These are phyloP conservation scores for Fragaria iinumae DNA, from an alignment of 306 rosid genomes.

Conservation along the genomic window DNA sequence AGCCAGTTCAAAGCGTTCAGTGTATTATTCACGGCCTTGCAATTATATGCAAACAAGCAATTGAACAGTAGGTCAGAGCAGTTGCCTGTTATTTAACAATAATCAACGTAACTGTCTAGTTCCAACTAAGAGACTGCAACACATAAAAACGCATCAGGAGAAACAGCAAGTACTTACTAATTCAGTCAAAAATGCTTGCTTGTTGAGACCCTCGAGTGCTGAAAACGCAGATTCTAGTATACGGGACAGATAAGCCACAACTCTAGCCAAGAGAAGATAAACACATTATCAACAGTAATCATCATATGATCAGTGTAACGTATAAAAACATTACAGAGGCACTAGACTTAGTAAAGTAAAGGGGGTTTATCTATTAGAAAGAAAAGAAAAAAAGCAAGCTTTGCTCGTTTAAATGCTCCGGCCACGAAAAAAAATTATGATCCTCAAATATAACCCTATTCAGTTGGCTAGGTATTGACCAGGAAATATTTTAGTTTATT, in stretches of 20 bases:
- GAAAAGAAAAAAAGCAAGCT: neutral
- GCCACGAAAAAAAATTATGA: neutral
- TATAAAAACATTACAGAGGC: neutral
- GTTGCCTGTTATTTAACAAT: neutral
- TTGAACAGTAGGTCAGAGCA: neutral
- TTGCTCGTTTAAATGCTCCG: neutral
- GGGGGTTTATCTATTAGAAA: neutral
- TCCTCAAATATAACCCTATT: neutral
- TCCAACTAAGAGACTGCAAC: neutral
- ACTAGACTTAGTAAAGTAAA: too few relatives aligned
- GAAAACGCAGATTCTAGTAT: constrained; percentile 95
- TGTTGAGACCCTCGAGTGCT: constrained; percentile 94
- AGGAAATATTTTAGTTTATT: neutral
- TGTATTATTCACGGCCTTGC: neutral
- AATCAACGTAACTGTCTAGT: neutral
- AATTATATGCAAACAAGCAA: neutral
- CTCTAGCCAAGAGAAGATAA: constrained; percentile 52
- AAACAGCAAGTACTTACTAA: constrained; percentile 46
- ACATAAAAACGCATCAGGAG: constrained; percentile 10
- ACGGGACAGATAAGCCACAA: constrained; percentile 96
- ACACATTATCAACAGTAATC: constrained; percentile 22
- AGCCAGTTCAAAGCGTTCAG: neutral
- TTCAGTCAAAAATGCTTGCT: constrained; percentile 94
- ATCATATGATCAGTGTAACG: neutral
- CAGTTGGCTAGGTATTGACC: neutral